These are phyloP conservation scores for maize (Zea mays) DNA, from an alignment of 176 grass and related monocot genomes.

Conservation along the genomic window DNA sequence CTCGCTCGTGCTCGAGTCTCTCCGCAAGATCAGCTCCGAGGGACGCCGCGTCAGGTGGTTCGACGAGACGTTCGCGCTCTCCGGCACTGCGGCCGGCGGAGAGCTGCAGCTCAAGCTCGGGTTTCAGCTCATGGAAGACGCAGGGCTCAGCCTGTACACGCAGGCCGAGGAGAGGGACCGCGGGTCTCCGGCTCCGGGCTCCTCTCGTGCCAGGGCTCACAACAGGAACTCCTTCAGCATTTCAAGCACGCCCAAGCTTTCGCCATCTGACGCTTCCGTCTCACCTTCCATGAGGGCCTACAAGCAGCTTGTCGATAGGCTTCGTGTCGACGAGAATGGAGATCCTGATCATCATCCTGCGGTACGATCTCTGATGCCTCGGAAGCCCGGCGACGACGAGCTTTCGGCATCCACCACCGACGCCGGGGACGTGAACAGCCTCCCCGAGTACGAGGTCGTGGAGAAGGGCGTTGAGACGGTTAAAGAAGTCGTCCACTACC, in stretches of 20 bases:
- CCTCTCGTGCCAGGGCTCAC: constrained; percentile 48
- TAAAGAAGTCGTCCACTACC: constrained; percentile 73
- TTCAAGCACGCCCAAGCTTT: constrained; percentile 17
- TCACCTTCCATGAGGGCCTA: constrained; percentile 53
- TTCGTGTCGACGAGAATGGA: constrained; percentile 34
- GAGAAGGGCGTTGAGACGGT: constrained; percentile 81
- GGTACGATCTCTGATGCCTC: neutral
- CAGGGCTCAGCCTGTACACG: constrained; percentile 51
- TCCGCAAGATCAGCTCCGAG: constrained; percentile 52
- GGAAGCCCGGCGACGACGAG: constrained; percentile 38
- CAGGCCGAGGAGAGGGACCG: constrained; percentile 26
- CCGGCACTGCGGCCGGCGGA: constrained; percentile 65
- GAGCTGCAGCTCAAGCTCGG: constrained; percentile 64
- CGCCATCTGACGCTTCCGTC: constrained; percentile 43
- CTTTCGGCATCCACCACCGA: neutral
- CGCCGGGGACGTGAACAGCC: constrained; percentile 28
- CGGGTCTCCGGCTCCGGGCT: neutral
- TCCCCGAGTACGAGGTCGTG: constrained; percentile 75
- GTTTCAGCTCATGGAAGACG: constrained; percentile 87
- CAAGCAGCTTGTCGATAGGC: constrained; percentile 39
- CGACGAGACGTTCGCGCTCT: constrained; percentile 53
- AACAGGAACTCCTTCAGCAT: constrained; percentile 66
- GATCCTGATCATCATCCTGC: constrained; percentile 3
- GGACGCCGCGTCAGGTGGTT: constrained; percentile 62
- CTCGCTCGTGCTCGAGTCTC: constrained; percentile 65